Evolutionary conservation across 108 stramenopile genomes (phyloP), one percentile per base, ranked within the genome.

Genomic region (Cyclotella sp.): DNA sequence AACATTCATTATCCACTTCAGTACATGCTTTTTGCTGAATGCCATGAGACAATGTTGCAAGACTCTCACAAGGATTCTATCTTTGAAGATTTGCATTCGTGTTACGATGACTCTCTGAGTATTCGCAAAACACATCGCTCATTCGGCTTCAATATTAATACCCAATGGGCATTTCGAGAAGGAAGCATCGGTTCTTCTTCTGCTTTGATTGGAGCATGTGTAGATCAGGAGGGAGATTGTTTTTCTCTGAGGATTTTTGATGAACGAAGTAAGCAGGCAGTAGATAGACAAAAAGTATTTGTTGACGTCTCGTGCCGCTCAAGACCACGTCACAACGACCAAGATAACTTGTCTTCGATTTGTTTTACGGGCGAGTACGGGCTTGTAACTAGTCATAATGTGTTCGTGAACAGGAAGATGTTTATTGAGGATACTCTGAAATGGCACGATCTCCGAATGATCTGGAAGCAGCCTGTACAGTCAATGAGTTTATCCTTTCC

Each of bases 401-500:
- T 3, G n/a, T 19, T 19, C 3, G 1, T 51, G 19, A 51, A 51
- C 49, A 19, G 3, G 3, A 51, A 51, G 3, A 16, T 9, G 13
- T 11, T n/a, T n/a, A 6, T 63, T 59, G 39, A 22, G 13, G 21
- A 70, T 43, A 27, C 19, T 55, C 34, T 70, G 3, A 70, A 70
- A 22, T 58, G 34, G 34, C 43, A 54, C 30, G 69, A 70, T 27
- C 55, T 54, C 57, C 69, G 69, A 1, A 70, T 70, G 69, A 8
- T 70, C 9, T 52, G 67, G 67, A 58, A 58, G 40, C 55, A 55
- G 19, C 54, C 69, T 24, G 55, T 58, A 3, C 1, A 43, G 18
- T 43, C 69, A 2, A 70, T 70, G 69, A 70, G 57, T 24, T 58
- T 70, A 14, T 54, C 54, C 8, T 70, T 70, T 58, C 69, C 69